Conservation (phyloP, 805 yeast genomes). For the Wickerhamomyces alni region DNA sequence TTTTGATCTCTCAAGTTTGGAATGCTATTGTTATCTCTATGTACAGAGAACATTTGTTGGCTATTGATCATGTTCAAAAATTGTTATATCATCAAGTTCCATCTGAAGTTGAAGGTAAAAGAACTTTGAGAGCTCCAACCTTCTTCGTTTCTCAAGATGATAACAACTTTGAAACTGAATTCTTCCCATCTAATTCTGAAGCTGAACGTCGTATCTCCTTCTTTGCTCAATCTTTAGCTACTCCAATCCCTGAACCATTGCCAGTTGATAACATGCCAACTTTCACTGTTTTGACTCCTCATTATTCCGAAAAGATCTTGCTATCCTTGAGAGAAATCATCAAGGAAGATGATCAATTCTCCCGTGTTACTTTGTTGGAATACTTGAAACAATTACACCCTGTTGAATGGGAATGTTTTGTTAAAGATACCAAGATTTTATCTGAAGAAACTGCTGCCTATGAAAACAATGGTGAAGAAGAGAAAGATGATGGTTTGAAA, state of each 20-base stretch:
- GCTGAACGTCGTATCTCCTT: conserved; percentile 99
- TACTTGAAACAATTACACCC: conserved; percentile 94
- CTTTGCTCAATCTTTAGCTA: conserved; percentile 97
- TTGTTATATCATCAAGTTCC: conserved; percentile 98
- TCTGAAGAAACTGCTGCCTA: conserved; percentile 91
- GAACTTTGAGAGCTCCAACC: conserved; percentile 98
- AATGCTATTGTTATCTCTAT: conserved; percentile 97
- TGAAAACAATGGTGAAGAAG: conserved; percentile 37
- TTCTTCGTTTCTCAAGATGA: conserved; percentile 98
- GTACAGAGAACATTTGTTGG: conserved; percentile 98
- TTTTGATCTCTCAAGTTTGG: conserved; percentile 97
- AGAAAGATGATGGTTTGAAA: conserved; percentile 62
- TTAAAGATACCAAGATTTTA: conserved; percentile 88
- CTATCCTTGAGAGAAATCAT: conserved; percentile 93
- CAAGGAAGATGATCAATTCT: conserved; percentile 94
- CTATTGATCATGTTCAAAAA: conserved; percentile 98
- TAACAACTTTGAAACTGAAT: conserved; percentile 85
- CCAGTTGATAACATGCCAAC: conserved; percentile 99
- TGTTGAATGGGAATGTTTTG: conserved; percentile 96
- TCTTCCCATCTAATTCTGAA: conserved; percentile 94
- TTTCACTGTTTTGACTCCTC: conserved; percentile 94
- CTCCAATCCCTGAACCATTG: conserved; percentile 97
- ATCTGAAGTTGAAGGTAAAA: conserved; percentile 94
- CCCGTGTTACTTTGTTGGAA: conserved; percentile 90
- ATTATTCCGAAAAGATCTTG: conserved; percentile 90